Percentiles rank a stretch among this genome's conserved stretches.
Conservation (phyloP, 192 early-diverging fungal genomes). For the Coemansia sp. region DNA sequence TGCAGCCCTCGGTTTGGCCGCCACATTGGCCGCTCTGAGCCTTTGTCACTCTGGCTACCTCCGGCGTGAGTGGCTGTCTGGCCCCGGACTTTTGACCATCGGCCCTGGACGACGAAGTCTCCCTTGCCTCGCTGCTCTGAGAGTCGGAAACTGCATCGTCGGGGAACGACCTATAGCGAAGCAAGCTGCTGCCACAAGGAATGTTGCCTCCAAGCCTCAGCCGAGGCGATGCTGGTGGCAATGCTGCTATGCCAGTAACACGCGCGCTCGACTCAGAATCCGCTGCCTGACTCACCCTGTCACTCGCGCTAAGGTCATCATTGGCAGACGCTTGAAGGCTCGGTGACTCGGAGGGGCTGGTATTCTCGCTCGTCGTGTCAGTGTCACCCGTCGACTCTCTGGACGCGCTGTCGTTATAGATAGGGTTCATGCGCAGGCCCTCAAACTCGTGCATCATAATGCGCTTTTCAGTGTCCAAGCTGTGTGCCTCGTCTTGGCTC, state of each 20-base stretch:
- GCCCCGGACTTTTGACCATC: not conserved
- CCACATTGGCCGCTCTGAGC: conserved; percentile 11
- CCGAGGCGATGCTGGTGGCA: too few species aligned
- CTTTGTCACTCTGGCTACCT: not conserved
- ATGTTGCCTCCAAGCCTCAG: too few species aligned
- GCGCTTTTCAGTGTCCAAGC: conserved; percentile 37
- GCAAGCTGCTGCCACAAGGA: too few species aligned
- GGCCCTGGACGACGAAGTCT: not conserved
- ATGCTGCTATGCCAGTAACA: too few species aligned
- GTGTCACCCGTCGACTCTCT: conserved; percentile 32
- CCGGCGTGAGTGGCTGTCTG: conserved; percentile 17
- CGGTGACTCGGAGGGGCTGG: conserved; percentile 12
- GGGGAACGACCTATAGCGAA: too few species aligned
- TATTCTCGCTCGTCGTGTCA: conserved; percentile 11
- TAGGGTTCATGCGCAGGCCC: conserved; percentile 47
- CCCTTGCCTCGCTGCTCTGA: not conserved
- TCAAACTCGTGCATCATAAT: conserved; percentile 41
- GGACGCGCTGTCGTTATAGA: conserved; percentile 27
- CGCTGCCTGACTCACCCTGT: not conserved
- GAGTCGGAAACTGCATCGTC: too few species aligned
- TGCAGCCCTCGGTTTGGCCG: not conserved
- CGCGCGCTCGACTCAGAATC: too few species aligned
- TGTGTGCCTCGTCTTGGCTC: conserved; percentile 40
- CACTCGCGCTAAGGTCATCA: conserved; percentile 12
- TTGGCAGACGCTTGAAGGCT: conserved; percentile 16